Percentiles rank a stretch among this genome's conserved stretches.
Evolutionary conservation across 2,329 filamentous ascomycete genomes (phyloP).

Genomic region (Colletotrichum tropicale): DNA sequence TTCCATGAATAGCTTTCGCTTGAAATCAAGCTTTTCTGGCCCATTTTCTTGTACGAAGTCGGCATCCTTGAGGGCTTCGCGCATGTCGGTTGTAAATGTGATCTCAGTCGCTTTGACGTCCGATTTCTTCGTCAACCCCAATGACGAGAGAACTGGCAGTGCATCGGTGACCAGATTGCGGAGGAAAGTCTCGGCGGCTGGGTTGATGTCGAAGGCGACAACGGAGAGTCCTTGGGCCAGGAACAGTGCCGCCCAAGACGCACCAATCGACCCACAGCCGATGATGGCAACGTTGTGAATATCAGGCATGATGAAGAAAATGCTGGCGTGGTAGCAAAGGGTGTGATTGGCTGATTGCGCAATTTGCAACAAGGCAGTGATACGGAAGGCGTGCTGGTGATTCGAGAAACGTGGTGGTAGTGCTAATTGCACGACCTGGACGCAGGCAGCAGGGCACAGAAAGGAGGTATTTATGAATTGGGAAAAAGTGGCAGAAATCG

Average conservation of each 20-base stretch:
- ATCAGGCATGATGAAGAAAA: neutral
- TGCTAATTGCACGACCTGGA: neutral
- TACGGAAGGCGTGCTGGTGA: neutral
- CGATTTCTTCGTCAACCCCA: neutral
- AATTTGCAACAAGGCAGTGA: neutral
- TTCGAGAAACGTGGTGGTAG: neutral
- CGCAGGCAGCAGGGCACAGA: neutral
- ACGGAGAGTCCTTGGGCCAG: slow-evolving; percentile 36
- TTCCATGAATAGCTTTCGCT: slow-evolving; percentile 37
- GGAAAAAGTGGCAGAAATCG: neutral
- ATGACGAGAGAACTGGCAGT: neutral
- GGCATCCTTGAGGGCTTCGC: slow-evolving; percentile 20
- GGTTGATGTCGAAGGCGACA: slow-evolving; percentile 43
- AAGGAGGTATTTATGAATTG: neutral
- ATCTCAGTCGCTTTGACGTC: neutral
- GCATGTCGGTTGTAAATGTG: slow-evolving; percentile 2
- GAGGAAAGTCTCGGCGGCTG: slow-evolving; percentile 34
- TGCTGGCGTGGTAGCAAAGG: neutral
- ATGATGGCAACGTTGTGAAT: slow-evolving; percentile 32
- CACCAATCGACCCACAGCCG: slow-evolving; percentile 36
- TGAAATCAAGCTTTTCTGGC: slow-evolving; percentile 43
- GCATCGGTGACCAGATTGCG: slow-evolving; percentile 10
- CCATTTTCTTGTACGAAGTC: slow-evolving; percentile 44
- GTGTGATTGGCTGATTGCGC: neutral
- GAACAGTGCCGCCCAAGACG: slow-evolving; percentile 42